Evolutionary conservation across 176 grass and related monocot species (phyloP).

Genomic region (Melocanna baccifera): DNA sequence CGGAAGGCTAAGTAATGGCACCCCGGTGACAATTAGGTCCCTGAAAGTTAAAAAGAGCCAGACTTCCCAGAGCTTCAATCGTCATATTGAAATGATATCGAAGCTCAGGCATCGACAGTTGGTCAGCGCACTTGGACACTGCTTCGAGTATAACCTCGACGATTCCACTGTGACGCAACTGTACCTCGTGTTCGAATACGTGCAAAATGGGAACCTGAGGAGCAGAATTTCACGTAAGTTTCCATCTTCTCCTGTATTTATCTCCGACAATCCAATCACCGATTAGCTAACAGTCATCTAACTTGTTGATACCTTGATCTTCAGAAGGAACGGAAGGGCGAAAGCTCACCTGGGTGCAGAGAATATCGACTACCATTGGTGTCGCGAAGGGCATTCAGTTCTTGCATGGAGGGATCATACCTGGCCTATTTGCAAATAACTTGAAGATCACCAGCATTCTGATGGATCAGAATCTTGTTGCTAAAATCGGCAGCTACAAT

Average conservation of each 20-base stretch:
- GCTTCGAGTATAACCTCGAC: conserved; percentile 65
- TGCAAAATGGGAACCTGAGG: conserved; percentile 69
- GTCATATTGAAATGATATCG: conserved; percentile 76
- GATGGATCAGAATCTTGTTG: conserved; percentile 73
- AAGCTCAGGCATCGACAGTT: conserved; percentile 75
- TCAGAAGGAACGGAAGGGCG: conserved; percentile 69
- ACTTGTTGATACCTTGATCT: background rate
- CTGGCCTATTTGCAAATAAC: conserved; percentile 80
- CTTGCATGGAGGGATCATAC: conserved; percentile 79
- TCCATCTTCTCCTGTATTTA: background rate
- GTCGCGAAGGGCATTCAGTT: conserved; percentile 90
- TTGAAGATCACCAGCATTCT: conserved; percentile 76
- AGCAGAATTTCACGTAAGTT: conserved; percentile 69
- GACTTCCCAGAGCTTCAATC: conserved; percentile 58
- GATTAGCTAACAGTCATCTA: background rate
- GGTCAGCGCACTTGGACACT: conserved; percentile 76
- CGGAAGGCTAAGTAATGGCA: conserved; percentile 59
- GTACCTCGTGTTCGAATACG: conserved; percentile 74
- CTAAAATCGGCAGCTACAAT: conserved; percentile 89
- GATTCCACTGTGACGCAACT: conserved; percentile 49
- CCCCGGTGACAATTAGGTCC: conserved; percentile 53
- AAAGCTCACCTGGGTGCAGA: conserved; percentile 70
- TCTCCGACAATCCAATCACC: background rate
- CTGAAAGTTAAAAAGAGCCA: conserved; percentile 54
- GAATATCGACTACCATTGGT: conserved; percentile 55